These are phyloP conservation scores for Leccinum pachyderme DNA, from an alignment of 1,284 basidiomycete species.

Conservation along the genomic window DNA sequence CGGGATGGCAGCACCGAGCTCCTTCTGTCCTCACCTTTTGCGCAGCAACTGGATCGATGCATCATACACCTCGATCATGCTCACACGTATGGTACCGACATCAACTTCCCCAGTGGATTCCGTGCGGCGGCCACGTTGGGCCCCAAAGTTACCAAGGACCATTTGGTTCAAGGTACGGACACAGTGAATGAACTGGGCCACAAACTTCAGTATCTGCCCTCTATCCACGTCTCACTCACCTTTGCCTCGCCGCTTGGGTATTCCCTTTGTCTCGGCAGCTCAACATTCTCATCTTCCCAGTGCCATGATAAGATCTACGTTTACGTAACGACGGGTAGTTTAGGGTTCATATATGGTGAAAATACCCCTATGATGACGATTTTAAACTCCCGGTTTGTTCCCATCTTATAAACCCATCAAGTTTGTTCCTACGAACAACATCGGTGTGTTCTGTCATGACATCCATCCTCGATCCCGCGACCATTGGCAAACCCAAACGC, in stretches of 20 bases:
- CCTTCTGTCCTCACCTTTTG: not conserved
- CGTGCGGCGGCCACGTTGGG: not conserved
- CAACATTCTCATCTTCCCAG: too few relatives aligned
- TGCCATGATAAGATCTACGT: too few relatives aligned
- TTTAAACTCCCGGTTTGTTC: conserved; percentile 2
- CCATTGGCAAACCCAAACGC: conserved; percentile 59
- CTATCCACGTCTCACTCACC: too few relatives aligned
- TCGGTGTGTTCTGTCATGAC: conserved; percentile 35
- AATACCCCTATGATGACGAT: not conserved
- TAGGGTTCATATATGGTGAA: too few relatives aligned
- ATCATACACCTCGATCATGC: not conserved
- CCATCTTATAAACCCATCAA: too few relatives aligned
- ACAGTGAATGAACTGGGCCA: too few relatives aligned
- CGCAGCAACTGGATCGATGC: not conserved
- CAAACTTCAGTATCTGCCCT: too few relatives aligned
- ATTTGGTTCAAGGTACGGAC: not conserved
- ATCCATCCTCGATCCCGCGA: conserved; percentile 58
- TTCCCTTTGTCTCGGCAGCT: too few relatives aligned
- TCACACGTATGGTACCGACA: not conserved
- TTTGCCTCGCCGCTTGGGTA: too few relatives aligned
- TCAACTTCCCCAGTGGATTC: not conserved
- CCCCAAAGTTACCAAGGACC: not conserved
- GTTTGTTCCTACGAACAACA: not conserved
- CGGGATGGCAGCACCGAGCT: not conserved
- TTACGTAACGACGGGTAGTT: too few relatives aligned